Conservation (phyloP, 139 green algal species). For the Chlorella sp. region DNA sequence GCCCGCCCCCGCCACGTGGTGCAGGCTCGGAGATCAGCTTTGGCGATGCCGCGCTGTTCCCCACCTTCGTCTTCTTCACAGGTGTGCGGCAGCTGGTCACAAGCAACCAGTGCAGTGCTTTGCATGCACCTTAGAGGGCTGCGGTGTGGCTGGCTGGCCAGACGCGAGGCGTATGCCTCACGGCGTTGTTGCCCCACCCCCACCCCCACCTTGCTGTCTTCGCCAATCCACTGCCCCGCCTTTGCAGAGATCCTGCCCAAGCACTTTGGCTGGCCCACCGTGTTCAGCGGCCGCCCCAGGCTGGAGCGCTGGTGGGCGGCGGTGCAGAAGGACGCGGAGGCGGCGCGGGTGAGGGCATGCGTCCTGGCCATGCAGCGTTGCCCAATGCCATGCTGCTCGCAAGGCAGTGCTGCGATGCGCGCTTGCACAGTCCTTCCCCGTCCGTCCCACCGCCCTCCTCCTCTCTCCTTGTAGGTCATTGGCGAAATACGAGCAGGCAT, state of each 20-base stretch:
- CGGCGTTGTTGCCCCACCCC: no score
- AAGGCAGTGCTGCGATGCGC: no score
- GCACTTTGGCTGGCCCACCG: slow-evolving; percentile 78
- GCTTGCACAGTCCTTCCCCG: no score
- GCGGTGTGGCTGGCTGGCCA: no score
- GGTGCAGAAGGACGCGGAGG: slow-evolving; percentile 59
- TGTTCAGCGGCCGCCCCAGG: slow-evolving; percentile 73
- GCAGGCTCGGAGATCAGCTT: slow-evolving; percentile 42
- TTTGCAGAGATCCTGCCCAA: slow-evolving; percentile 68
- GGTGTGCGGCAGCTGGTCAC: background rate
- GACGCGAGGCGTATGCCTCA: no score
- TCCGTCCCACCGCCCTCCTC: no score
- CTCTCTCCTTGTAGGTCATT: no score
- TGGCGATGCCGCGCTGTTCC: slow-evolving; percentile 74
- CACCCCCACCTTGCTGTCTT: no score
- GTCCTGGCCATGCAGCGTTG: background rate
- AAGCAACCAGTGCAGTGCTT: no score
- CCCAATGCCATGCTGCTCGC: background rate
- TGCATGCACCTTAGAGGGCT: no score
- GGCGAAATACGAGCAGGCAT: no score
- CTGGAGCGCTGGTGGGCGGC: slow-evolving; percentile 67
- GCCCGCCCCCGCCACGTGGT: background rate
- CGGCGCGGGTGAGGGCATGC: slow-evolving; percentile 45
- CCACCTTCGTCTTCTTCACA: slow-evolving; percentile 78
- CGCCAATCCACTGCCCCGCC: background rate